phyloP scores from a whole-genome alignment of 192 early-diverging fungal species.

The Coemansia sp. region DNA sequence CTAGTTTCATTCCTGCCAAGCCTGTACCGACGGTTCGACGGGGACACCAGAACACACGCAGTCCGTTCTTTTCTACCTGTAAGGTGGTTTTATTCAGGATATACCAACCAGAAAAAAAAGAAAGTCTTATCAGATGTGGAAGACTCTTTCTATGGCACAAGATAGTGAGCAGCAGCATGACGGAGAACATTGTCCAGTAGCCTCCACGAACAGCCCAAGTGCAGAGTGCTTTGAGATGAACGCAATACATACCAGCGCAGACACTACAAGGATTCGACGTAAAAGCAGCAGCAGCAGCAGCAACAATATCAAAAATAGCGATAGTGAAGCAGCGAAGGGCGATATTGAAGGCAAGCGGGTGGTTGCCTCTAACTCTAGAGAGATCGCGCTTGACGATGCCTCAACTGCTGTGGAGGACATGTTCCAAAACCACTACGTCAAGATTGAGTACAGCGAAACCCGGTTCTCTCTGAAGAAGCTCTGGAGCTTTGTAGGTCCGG shows the following conservation, averaged over 20 bases:
- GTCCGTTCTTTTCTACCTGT: too few species aligned
- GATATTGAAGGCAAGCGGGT: slow-evolving; percentile 2
- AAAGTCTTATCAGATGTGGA: slow-evolving; percentile 20
- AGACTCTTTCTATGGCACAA: slow-evolving; percentile 26
- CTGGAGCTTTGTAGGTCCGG: slow-evolving; percentile 65
- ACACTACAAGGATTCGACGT: neutral
- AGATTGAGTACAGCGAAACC: slow-evolving; percentile 34
- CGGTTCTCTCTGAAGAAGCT: slow-evolving; percentile 63
- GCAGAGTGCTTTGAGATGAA: slow-evolving; percentile 30
- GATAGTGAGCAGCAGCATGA: slow-evolving; percentile 11
- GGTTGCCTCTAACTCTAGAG: neutral
- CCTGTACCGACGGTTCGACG: too few species aligned
- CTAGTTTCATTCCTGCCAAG: too few species aligned
- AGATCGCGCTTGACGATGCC: slow-evolving; percentile 28
- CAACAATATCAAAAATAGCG: neutral
- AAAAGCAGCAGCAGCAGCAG: slow-evolving; percentile 13
- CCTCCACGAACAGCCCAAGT: neutral
- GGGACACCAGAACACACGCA: too few species aligned
- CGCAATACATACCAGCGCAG: neutral
- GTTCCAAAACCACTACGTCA: slow-evolving; percentile 36
- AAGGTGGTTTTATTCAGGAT: too few species aligned
- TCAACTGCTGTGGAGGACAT: slow-evolving; percentile 39
- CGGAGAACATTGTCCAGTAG: slow-evolving; percentile 1
- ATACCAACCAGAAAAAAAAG: neutral
- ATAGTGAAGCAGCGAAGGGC: neutral